phyloP scores from a whole-genome alignment of 1,139 yeast species.

The Magnusiomyces magnusii region DNA sequence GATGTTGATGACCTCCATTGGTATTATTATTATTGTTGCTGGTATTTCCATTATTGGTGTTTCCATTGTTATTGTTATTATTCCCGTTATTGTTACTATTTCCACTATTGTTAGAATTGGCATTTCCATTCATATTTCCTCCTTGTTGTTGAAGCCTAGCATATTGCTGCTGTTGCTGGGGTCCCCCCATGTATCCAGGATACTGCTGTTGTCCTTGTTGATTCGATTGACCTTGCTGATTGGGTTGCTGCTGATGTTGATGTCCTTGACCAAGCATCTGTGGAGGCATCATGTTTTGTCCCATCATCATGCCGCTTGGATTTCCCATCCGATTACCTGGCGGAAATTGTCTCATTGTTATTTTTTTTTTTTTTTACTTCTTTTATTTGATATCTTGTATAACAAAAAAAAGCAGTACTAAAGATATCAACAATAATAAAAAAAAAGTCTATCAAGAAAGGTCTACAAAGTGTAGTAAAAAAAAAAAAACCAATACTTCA shows the following conservation, averaged over 20 bases:
- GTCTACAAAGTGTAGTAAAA: too few relatives aligned
- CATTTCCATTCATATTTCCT: too few relatives aligned
- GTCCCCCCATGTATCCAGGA: background rate
- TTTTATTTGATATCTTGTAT: background rate
- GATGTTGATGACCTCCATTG: background rate
- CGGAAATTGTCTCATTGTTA: slow-evolving; percentile 7
- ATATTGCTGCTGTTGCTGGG: background rate
- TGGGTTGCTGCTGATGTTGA: background rate
- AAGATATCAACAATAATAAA: background rate
- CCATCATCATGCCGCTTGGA: slow-evolving; percentile 16
- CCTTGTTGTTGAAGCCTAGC: background rate
- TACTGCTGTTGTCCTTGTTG: background rate
- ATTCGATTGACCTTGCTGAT: background rate
- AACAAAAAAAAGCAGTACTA: background rate
- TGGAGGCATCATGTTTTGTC: slow-evolving; percentile 16
- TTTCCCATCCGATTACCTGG: slow-evolving; percentile 15
- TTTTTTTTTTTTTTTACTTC: too few relatives aligned
- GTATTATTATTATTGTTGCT: background rate
- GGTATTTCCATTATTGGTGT: background rate
- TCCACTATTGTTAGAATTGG: too few relatives aligned
- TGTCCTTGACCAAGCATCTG: slow-evolving; percentile 7
- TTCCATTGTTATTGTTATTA: background rate
- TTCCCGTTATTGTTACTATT: background rate
- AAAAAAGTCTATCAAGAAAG: background rate
- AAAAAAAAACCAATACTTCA: too few relatives aligned